phyloP scores from a whole-genome alignment of 495 filamentous ascomycete species.

The Penicillium fimorum region DNA sequence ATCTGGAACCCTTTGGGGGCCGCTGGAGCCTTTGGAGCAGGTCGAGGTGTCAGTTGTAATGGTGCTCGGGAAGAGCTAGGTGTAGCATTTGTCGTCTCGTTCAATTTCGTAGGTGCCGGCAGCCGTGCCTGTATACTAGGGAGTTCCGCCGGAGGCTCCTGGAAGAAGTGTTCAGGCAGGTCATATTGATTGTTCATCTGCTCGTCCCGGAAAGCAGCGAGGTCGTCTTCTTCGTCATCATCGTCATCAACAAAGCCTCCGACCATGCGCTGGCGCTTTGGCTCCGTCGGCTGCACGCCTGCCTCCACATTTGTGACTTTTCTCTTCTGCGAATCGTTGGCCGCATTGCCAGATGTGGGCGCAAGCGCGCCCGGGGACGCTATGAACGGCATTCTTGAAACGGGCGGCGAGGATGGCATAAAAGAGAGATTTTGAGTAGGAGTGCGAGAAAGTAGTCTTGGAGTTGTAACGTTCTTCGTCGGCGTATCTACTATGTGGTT shows the following conservation, averaged over 20 bases:
- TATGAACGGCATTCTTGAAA: conserved; percentile 56
- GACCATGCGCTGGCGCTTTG: conserved; percentile 42
- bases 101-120: conserved; percentile 5
- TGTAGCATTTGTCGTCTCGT: neutral
- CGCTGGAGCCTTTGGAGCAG: conserved; percentile 14
- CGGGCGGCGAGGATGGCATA: conserved; percentile 37
- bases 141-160: conserved; percentile 4
- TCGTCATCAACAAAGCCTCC: conserved; percentile 51
- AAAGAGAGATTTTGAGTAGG: conserved; percentile 16
- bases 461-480: conserved; percentile 33
- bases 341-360: conserved; percentile 12
- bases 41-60: conserved; percentile 14
- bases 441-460: conserved; percentile 22
- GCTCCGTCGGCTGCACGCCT: conserved; percentile 34
- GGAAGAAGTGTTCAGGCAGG: conserved; percentile 32
- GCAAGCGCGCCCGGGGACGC: conserved; percentile 51
- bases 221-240: conserved; percentile 39
- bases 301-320: conserved; percentile 44
- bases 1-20: conserved; percentile 43
- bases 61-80: conserved; percentile 10
- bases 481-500: conserved; percentile 37
- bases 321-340: conserved; percentile 38
- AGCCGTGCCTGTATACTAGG: conserved; percentile 14
- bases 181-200: conserved; percentile 41
- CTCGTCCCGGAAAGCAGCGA: conserved; percentile 32